Evolutionary conservation across 345 rosid species (phyloP).

Genomic region (Brassica nigra): DNA sequence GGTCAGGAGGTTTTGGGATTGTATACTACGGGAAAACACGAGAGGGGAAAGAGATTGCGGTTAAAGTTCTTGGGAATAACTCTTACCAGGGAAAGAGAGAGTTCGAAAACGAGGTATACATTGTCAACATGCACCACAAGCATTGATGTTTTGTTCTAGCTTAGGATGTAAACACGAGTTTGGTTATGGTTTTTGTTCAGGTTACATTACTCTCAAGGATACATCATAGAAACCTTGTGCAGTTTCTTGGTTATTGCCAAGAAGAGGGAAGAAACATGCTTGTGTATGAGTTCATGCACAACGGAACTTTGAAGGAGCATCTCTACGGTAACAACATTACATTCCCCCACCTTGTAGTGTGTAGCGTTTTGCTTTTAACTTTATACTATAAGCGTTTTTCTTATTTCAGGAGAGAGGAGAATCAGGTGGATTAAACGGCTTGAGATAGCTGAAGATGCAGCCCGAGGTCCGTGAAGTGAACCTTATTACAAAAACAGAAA

Average conservation of each 20-base stretch:
- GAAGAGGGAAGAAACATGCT: constrained; percentile 87
- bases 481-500: not conserved
- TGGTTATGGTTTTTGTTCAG: constrained; percentile 46
- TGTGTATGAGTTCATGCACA: constrained; percentile 94
- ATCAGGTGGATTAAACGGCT: constrained; percentile 92
- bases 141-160: not conserved
- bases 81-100: constrained; percentile 94
- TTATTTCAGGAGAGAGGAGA: constrained; percentile 55
- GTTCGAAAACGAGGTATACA: constrained; percentile 84
- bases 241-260: constrained; percentile 98
- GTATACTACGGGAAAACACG: constrained; percentile 82
- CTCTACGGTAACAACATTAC: constrained; percentile 66
- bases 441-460: constrained; percentile 96
- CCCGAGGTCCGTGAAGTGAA: constrained; percentile 58
- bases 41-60: constrained; percentile 96
- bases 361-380: not conserved
- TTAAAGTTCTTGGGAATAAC: constrained; percentile 74
- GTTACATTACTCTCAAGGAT: constrained; percentile 96
- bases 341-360: not conserved
- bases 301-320: constrained; percentile 98
- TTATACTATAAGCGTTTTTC: constrained; percentile 6
- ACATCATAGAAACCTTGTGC: constrained; percentile 96
- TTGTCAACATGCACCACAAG: not conserved
- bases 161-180: not conserved
- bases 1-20: constrained; percentile 97